A percentile compares a stretch with the other conserved stretches of the same genome.
Conservation (phyloP, 768 basidiomycete genomes). For the Leccinum subtestaceum region DNA sequence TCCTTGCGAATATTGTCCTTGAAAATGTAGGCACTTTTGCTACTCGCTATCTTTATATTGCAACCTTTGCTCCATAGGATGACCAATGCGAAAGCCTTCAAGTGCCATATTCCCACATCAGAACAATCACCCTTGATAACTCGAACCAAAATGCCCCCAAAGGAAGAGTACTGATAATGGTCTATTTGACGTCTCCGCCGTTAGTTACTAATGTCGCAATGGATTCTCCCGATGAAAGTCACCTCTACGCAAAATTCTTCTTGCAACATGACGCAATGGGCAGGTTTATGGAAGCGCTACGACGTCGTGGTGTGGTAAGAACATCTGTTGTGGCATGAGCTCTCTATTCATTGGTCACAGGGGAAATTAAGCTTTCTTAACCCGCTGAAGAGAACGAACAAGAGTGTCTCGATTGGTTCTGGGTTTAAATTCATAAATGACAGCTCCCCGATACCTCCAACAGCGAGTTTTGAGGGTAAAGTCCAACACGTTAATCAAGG, state of each 20-base stretch:
- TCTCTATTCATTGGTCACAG: slow-evolving; percentile 14
- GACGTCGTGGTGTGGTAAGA: slow-evolving; percentile 47
- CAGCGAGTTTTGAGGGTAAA: slow-evolving; percentile 33
- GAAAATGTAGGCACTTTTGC: slow-evolving; percentile 15
- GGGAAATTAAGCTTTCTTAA: slow-evolving; percentile 32
- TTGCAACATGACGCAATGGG: slow-evolving; percentile 33
- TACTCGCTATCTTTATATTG: slow-evolving; percentile 1
- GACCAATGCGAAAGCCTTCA: slow-evolving; percentile 52
- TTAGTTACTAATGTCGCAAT: slow-evolving; percentile 33
- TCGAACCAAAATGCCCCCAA: slow-evolving; percentile 19
- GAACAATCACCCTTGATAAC: slow-evolving; percentile 25
- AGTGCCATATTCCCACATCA: slow-evolving; percentile 39
- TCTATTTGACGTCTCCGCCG: slow-evolving; percentile 38
- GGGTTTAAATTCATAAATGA: slow-evolving; percentile 22
- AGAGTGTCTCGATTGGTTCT: slow-evolving; percentile 28
- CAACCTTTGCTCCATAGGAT: slow-evolving; percentile 33
- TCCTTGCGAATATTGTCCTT: slow-evolving; percentile 48
- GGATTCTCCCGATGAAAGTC: slow-evolving; percentile 20
- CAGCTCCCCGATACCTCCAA: slow-evolving; percentile 22
- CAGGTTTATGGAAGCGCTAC: slow-evolving; percentile 42
- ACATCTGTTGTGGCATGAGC: not conserved
- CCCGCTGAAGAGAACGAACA: slow-evolving; percentile 16
- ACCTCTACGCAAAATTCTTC: slow-evolving; percentile 36
- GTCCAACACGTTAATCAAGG: slow-evolving; percentile 31
- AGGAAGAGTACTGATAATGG: slow-evolving; percentile 26